Evolutionary conservation across 1,284 basidiomycete genomes (phyloP), one percentile per base, ranked within the genome.

Genomic region (Athelia sp.): DNA sequence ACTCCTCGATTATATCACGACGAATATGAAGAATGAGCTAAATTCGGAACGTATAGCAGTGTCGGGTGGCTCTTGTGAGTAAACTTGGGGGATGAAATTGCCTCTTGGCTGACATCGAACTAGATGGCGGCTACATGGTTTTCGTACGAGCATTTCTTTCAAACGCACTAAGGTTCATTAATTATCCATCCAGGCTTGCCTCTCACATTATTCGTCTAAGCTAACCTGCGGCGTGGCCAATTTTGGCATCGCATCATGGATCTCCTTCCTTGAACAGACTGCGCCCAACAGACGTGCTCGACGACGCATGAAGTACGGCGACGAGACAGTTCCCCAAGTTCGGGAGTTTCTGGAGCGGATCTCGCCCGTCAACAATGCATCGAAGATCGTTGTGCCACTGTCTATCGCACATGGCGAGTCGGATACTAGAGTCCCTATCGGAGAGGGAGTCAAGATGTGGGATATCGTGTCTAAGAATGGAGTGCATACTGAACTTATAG

Each of bases 341-440:
- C 58, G 61, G 43, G 59, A 54, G 18, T 68, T 72, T 42, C 54
- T 72, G 19, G 59, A 62, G 43, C 56, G 59, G 29, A 68, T 69
- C 38, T 69, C 70, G 3, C 70, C 70, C 8, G 47, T 70, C 21
- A 71, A 61, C 47, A 62, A 63, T 24, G 65, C 67, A 1, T 56
- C 61, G 18, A 63, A 67, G 47, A 68, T 69, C 44, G 38, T 40
- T 1, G 60, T 62, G 2, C 70, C 67, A 4, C 47, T 69, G 43
- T 58, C 60, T 17, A 70, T 71, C 47, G 66, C 70, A 8, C 67
- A 69, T 21, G 67, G 69, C 4, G 70, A 72, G 43, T 67, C 56
- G 17, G 70, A 72, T 51, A 61, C 56, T 11, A 59, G 70, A 14
- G 68, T 72, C 14, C 59, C 67, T 3, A 58, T 69, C 19, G 59